Conservation (phyloP, 1,139 yeast species). For the Taiozyma sp. region DNA sequence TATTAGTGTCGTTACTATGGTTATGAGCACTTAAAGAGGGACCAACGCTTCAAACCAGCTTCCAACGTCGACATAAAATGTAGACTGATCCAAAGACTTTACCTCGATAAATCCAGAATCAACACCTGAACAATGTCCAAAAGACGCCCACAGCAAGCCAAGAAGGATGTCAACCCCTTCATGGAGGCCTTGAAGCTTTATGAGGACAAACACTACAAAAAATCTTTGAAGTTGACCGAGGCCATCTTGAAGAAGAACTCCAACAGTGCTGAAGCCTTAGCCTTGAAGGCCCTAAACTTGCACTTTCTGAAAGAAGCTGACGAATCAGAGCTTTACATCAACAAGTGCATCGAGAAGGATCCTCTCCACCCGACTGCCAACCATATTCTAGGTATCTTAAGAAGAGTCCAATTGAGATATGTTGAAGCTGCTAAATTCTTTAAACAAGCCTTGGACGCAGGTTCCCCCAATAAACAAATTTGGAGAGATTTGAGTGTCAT, state of each 20-base stretch:
- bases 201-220: constrained; percentile 83
- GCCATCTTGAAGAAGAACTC: constrained; percentile 70
- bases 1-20: not conserved
- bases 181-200: constrained; percentile 78
- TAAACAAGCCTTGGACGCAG: constrained; percentile 70
- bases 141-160: constrained; percentile 16
- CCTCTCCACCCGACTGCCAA: constrained; percentile 59
- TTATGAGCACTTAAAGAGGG: not conserved
- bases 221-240: constrained; percentile 74
- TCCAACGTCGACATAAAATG: not conserved
- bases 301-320: constrained; percentile 46
- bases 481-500: constrained; percentile 76
- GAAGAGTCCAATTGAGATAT: constrained; percentile 65
- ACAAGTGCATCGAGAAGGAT: constrained; percentile 44
- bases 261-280: constrained; percentile 73
- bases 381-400: constrained; percentile 84
- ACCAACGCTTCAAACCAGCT: not conserved
- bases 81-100: not conserved
- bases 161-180: constrained; percentile 40
- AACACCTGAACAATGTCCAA: constrained; percentile 6
- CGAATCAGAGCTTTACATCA: constrained; percentile 62
- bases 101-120: not conserved
- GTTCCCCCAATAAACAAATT: constrained; percentile 73
- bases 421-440: constrained; percentile 78
- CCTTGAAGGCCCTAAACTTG: constrained; percentile 75